Evolutionary conservation across 2,329 filamentous ascomycete genomes (phyloP).

Genomic region (Ascochyta koolunga): DNA sequence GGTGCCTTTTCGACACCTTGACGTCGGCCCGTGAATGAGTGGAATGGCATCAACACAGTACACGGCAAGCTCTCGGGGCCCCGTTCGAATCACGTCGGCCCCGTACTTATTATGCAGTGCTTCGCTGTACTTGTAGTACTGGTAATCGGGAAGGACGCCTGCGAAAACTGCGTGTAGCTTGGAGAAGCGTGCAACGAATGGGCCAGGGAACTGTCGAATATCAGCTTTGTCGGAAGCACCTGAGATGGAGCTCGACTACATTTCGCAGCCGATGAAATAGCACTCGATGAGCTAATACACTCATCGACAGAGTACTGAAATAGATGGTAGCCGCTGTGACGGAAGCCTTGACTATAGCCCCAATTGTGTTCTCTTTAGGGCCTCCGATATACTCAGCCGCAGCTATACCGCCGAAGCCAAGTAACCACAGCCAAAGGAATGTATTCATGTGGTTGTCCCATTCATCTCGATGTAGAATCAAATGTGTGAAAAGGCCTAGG

Average conservation of each 20-base stretch:
- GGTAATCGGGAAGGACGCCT: conserved; percentile 26
- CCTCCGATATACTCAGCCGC: conserved; percentile 24
- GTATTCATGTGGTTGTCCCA: conserved; percentile 30
- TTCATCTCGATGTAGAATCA: conserved; percentile 29
- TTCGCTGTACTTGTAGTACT: conserved; percentile 35
- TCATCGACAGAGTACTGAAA: conserved; percentile 31
- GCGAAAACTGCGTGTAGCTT: conserved; percentile 48
- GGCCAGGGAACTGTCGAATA: conserved; percentile 46
- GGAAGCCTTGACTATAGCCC: conserved; percentile 15
- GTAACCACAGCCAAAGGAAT: conserved; percentile 21
- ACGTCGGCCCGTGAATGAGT: conserved; percentile 36
- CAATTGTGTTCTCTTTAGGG: conserved; percentile 13
- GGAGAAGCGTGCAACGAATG: conserved; percentile 43
- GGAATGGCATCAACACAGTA: conserved; percentile 36
- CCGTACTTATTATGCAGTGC: conserved; percentile 37
- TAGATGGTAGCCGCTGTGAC: conserved; percentile 26
- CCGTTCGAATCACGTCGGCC: conserved; percentile 42
- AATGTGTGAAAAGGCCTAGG: conserved; percentile 34
- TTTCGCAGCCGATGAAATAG: conserved; percentile 50
- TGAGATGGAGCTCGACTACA: conserved; percentile 9
- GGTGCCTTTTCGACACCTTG: conserved; percentile 37
- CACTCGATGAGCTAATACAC: conserved; percentile 49
- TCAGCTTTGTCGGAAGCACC: background rate
- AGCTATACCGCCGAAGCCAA: conserved; percentile 25
- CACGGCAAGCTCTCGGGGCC: conserved; percentile 43